Evolutionary conservation across 176 grass and related monocot genomes (phyloP).

Genomic region (Triticum timopheevii): DNA sequence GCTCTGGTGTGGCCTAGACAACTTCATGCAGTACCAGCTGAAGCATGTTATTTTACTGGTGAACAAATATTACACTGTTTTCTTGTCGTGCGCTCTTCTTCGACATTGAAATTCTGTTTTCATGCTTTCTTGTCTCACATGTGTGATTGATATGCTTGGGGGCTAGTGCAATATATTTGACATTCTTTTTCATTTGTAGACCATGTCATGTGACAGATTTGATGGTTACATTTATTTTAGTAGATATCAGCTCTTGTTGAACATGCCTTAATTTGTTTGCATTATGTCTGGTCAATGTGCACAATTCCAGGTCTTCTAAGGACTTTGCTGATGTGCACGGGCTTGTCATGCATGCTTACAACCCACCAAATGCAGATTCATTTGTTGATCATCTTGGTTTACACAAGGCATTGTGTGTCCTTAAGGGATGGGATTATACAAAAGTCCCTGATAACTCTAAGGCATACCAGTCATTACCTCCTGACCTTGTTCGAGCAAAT

Average conservation of each 20-base stretch:
- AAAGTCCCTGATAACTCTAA: slow-evolving; percentile 90
- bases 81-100: slow-evolving; percentile 1
- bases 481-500: slow-evolving; percentile 78
- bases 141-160: neutral
- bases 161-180: neutral
- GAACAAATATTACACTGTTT: slow-evolving; percentile 20
- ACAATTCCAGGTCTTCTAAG: slow-evolving; percentile 87
- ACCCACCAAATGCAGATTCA: slow-evolving; percentile 66
- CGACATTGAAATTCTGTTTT: slow-evolving; percentile 23
- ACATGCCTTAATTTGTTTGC: slow-evolving; percentile 46
- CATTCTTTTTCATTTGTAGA: slow-evolving; percentile 18
- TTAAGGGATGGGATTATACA: slow-evolving; percentile 96
- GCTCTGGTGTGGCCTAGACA: neutral
- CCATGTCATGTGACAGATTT: neutral
- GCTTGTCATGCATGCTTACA: slow-evolving; percentile 87
- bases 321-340: slow-evolving; percentile 89
- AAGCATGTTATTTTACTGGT: neutral
- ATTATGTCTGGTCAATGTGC: slow-evolving; percentile 54
- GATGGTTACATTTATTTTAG: slow-evolving; percentile 6
- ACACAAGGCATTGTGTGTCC: slow-evolving; percentile 94
- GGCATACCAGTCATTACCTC: slow-evolving; percentile 79
- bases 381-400: slow-evolving; percentile 87
- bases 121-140: slow-evolving; percentile 7
- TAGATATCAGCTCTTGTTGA: slow-evolving; percentile 26
- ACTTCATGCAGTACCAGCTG: neutral